Percentiles rank a stretch among this genome's conserved stretches.
These are phyloP conservation scores for Alternaria dauci DNA, from an alignment of 2,329 filamentous ascomycete genomes.

Conservation along the genomic window DNA sequence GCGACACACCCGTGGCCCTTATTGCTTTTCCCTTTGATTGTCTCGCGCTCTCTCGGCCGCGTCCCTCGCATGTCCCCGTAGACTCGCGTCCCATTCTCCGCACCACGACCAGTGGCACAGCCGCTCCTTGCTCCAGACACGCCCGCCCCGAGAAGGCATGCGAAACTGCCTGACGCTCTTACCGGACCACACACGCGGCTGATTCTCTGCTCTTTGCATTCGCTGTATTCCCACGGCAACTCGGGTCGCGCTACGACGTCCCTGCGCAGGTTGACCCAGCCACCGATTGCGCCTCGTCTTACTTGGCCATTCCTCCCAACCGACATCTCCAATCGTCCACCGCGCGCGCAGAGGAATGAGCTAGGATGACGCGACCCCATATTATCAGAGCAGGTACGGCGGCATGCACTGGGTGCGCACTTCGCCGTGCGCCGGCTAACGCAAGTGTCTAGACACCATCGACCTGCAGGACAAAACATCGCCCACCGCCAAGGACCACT, in stretches of 20 bases:
- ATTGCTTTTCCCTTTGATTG: slow-evolving; percentile 9
- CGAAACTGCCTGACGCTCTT: slow-evolving; percentile 15
- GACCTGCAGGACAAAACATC: slow-evolving; percentile 87
- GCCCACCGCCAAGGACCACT: slow-evolving; percentile 85
- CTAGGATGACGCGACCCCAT: slow-evolving; percentile 63
- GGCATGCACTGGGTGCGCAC: neutral
- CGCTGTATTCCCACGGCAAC: slow-evolving; percentile 4
- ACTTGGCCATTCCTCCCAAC: slow-evolving; percentile 32
- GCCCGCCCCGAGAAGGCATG: slow-evolving; percentile 23
- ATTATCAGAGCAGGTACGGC: slow-evolving; percentile 64
- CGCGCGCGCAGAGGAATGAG: slow-evolving; percentile 43
- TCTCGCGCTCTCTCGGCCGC: slow-evolving; percentile 11
- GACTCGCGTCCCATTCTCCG: slow-evolving; percentile 24
- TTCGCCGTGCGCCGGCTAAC: slow-evolving; percentile 33
- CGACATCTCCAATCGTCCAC: slow-evolving; percentile 10
- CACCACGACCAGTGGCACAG: slow-evolving; percentile 25
- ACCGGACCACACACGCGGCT: slow-evolving; percentile 25
- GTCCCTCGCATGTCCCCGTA: slow-evolving; percentile 31
- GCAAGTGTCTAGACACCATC: slow-evolving; percentile 75
- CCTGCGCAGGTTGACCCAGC: slow-evolving; percentile 31
- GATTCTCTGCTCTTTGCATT: slow-evolving; percentile 14
- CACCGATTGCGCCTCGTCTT: slow-evolving; percentile 40
- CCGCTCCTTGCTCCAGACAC: slow-evolving; percentile 22
- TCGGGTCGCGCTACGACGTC: slow-evolving; percentile 12
- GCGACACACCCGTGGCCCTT: neutral